Evolutionary conservation across 1,284 basidiomycete genomes (phyloP).

Genomic region (Cystobasidium sp.): DNA sequence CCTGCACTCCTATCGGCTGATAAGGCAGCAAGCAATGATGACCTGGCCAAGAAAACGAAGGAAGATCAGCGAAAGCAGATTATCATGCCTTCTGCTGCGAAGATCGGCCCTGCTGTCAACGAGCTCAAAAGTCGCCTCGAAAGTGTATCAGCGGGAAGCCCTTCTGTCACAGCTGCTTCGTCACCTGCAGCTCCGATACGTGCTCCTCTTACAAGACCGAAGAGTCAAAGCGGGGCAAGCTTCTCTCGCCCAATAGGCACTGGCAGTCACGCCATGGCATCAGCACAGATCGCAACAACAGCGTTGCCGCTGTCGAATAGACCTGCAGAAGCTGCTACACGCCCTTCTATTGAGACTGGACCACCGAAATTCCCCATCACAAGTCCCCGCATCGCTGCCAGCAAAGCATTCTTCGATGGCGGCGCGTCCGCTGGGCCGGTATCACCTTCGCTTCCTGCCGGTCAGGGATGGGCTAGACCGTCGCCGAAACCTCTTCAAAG

Average conservation of each 20-base stretch:
- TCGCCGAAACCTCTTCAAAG: background rate
- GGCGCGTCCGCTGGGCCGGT: background rate
- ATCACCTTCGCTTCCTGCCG: background rate
- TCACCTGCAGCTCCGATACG: too few relatives aligned
- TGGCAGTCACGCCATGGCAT: too few relatives aligned
- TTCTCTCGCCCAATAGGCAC: too few relatives aligned
- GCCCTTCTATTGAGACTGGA: background rate
- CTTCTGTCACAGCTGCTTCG: background rate
- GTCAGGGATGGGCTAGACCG: background rate
- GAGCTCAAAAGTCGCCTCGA: conserved; percentile 22
- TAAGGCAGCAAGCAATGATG: background rate
- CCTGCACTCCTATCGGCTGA: conserved; percentile 37
- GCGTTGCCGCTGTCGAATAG: background rate
- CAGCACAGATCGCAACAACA: too few relatives aligned
- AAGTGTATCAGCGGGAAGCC: background rate
- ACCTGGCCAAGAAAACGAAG: background rate
- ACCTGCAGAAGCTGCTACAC: background rate
- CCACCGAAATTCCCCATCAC: background rate
- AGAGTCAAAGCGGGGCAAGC: too few relatives aligned
- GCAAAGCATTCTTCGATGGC: conserved; percentile 30
- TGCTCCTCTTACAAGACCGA: background rate
- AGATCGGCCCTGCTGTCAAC: conserved; percentile 31
- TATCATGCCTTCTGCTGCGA: conserved; percentile 16
- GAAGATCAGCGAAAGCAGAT: conserved; percentile 7
- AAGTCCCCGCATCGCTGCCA: conserved; percentile 23